These are phyloP conservation scores for Chytriomyces sp. DNA, from an alignment of 192 early-diverging fungal genomes.

Conservation along the genomic window DNA sequence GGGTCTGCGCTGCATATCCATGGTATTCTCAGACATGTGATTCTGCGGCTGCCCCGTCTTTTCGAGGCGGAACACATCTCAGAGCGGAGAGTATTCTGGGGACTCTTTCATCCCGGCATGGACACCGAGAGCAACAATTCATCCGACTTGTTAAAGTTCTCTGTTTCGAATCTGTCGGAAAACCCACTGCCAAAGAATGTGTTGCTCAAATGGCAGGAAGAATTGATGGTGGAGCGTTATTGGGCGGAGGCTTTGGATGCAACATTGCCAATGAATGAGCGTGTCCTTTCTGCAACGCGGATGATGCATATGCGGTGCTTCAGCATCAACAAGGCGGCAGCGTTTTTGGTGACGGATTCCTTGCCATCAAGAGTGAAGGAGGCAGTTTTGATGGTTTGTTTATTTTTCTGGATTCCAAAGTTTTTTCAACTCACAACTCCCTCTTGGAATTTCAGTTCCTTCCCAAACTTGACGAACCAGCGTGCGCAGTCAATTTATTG, in stretches of 20 bases:
- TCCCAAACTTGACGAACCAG: slow-evolving; percentile 29
- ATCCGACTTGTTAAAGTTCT: too few species aligned
- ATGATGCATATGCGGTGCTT: slow-evolving; percentile 21
- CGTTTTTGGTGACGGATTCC: slow-evolving; percentile 4
- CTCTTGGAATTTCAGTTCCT: slow-evolving; percentile 6
- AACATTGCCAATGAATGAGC: slow-evolving; percentile 10
- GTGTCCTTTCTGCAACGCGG: slow-evolving; percentile 16
- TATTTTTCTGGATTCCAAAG: not conserved
- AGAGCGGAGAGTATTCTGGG: not conserved
- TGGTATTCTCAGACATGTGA: too few species aligned
- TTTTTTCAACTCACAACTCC: not conserved
- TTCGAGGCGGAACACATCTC: not conserved
- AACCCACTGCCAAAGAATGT: slow-evolving; percentile 8
- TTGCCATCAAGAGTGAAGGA: slow-evolving; percentile 26
- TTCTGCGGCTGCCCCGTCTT: slow-evolving; percentile 1
- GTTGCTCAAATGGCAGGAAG: slow-evolving; percentile 15
- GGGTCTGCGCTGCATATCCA: slow-evolving; percentile 10
- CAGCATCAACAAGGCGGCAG: slow-evolving; percentile 4
- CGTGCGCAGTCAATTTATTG: slow-evolving; percentile 14
- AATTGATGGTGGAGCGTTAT: slow-evolving; percentile 1
- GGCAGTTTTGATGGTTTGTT: slow-evolving; percentile 31
- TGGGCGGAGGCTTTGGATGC: slow-evolving; percentile 3
- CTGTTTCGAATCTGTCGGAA: not conserved
- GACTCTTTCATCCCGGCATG: not conserved
- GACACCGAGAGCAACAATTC: not conserved